Conservation (phyloP, 2,329 filamentous ascomycete species). For the Aspergillus proliferans region DNA sequence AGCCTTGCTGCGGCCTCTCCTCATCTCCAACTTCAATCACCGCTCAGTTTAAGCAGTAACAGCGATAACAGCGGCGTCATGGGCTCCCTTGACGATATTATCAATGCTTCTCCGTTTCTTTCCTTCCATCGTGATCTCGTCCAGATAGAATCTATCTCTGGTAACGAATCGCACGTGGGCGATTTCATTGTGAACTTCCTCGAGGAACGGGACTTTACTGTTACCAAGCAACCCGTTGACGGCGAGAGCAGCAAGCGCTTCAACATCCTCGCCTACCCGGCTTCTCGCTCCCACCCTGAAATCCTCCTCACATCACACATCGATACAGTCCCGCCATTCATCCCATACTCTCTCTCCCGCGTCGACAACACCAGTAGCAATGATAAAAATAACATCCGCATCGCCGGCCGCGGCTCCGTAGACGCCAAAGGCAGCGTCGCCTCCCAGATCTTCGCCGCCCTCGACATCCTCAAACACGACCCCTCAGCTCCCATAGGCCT, state of each 20-base stretch:
- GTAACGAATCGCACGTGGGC: constrained; percentile 63
- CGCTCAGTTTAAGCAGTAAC: neutral
- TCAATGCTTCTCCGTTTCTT: constrained; percentile 51
- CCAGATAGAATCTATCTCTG: constrained; percentile 64
- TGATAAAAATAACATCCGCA: constrained; percentile 24
- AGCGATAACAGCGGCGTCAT: constrained; percentile 1
- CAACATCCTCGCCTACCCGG: constrained; percentile 66
- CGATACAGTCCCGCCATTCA: constrained; percentile 56
- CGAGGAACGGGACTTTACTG: constrained; percentile 52
- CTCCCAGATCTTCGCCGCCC: constrained; percentile 36
- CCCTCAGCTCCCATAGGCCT: constrained; percentile 41
- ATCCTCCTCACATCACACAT: constrained; percentile 64
- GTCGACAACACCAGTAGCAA: constrained; percentile 15
- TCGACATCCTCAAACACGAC: constrained; percentile 40
- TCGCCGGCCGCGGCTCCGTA: constrained; percentile 41
- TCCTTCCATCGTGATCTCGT: constrained; percentile 70
- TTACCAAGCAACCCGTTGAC: constrained; percentile 50
- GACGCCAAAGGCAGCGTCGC: constrained; percentile 44
- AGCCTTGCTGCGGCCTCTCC: constrained; percentile 17
- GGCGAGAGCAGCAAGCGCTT: constrained; percentile 43
- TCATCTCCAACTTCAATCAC: constrained; percentile 16
- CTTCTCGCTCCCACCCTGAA: constrained; percentile 18
- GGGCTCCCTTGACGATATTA: constrained; percentile 27
- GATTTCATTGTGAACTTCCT: constrained; percentile 65
- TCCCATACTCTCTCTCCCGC: constrained; percentile 46